These are phyloP conservation scores for Gossypium aridum DNA, from an alignment of 441 rosid genomes.

Conservation along the genomic window DNA sequence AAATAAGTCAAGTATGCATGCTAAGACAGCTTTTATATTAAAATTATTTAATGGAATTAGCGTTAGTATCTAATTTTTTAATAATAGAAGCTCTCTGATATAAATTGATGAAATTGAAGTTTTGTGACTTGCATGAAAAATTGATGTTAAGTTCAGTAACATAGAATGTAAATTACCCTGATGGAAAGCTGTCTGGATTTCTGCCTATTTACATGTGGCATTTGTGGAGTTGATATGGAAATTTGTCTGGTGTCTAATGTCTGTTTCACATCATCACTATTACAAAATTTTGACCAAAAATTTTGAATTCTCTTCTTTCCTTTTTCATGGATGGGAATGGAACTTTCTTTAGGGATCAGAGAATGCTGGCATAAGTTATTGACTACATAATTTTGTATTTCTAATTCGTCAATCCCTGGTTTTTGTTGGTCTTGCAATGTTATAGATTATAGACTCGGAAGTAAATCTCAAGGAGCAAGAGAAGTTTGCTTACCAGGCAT, in stretches of 20 bases:
- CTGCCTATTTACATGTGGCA: not conserved
- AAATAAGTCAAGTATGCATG: no score
- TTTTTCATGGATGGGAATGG: not conserved
- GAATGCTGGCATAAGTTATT: not conserved
- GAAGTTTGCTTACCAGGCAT: slow-evolving; percentile 59
- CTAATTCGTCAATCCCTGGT: slow-evolving; percentile 5
- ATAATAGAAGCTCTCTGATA: no score
- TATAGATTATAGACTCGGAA: slow-evolving; percentile 69
- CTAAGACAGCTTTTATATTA: no score
- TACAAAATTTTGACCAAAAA: not conserved
- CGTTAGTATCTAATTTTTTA: no score
- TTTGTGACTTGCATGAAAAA: not conserved
- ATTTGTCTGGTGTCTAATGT: not conserved
- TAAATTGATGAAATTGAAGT: not conserved
- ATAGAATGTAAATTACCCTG: not conserved
- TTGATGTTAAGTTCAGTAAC: not conserved
- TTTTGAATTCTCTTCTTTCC: not conserved
- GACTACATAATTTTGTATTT: not conserved
- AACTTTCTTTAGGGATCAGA: not conserved
- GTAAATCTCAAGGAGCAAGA: slow-evolving; percentile 60
- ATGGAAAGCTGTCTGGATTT: not conserved
- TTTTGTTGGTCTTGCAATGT: slow-evolving; percentile 16
- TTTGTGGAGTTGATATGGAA: not conserved
- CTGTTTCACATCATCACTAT: not conserved
- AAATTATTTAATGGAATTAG: no score